A percentile compares a stretch with the other conserved stretches of the same genome.
phyloP scores from a whole-genome alignment of 2,329 filamentous ascomycete genomes.

The Fusarium verticillioides region DNA sequence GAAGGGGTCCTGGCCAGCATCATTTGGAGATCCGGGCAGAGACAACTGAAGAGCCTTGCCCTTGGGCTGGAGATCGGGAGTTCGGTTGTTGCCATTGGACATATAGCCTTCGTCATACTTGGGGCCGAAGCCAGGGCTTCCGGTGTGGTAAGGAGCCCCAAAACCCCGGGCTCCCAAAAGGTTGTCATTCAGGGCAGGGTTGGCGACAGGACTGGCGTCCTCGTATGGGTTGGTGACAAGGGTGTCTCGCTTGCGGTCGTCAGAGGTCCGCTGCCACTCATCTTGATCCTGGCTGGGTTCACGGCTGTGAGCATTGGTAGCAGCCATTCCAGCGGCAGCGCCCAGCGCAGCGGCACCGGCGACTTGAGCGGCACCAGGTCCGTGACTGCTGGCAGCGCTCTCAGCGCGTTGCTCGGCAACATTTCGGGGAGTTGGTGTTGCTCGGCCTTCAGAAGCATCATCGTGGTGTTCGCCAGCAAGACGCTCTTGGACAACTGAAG shows the following conservation, averaged over 20 bases:
- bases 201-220: constrained; percentile 70
- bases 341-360: constrained; percentile 59
- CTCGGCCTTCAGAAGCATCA: constrained; percentile 66
- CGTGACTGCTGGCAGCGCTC: constrained; percentile 48
- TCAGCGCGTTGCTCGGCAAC: constrained; percentile 46
- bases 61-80: constrained; percentile 63
- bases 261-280: constrained; percentile 72
- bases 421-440: constrained; percentile 58
- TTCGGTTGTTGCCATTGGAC: constrained; percentile 73
- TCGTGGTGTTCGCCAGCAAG: constrained; percentile 61
- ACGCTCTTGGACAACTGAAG: constrained; percentile 82
- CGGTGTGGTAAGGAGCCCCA: constrained; percentile 60
- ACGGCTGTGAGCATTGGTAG: constrained; percentile 57
- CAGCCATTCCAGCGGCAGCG: constrained; percentile 56
- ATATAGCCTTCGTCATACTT: constrained; percentile 91
- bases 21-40: constrained; percentile 63
- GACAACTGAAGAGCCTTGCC: constrained; percentile 62
- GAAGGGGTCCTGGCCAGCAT: constrained; percentile 72
- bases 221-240: constrained; percentile 75
- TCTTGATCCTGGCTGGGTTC: constrained; percentile 68
- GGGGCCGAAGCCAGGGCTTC: constrained; percentile 67
- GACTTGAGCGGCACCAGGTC: constrained; percentile 61
- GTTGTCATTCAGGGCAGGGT: constrained; percentile 62
- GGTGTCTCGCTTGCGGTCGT: constrained; percentile 73
- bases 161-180: constrained; percentile 58